Evolutionary conservation across 148 eudicot genomes (phyloP).

Genomic region (Limonium bicolor): DNA sequence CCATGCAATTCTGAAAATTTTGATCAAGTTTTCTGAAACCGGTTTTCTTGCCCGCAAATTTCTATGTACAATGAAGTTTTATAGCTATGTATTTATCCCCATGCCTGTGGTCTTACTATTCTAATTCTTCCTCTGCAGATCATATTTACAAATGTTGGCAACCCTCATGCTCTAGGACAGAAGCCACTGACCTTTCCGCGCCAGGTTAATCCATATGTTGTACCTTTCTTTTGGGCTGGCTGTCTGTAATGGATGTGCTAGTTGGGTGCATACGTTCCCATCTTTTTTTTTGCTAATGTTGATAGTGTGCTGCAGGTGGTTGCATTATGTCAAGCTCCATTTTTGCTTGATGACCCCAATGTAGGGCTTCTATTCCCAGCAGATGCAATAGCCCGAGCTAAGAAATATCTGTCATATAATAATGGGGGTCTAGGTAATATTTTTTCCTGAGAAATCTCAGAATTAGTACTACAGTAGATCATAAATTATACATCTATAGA

Average conservation of each 20-base stretch:
- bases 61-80: too few relatives aligned
- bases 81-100: too few relatives aligned
- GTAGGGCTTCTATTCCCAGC: slow-evolving; percentile 90
- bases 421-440: slow-evolving; percentile 98
- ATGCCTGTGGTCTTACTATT: slow-evolving; percentile 1
- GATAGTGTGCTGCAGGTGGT: slow-evolving; percentile 47
- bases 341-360: slow-evolving; percentile 94
- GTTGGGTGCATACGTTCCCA: too few relatives aligned
- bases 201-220: slow-evolving; percentile 42
- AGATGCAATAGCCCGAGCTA: slow-evolving; percentile 94
- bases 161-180: slow-evolving; percentile 98
- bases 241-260: too few relatives aligned
- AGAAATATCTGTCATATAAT: slow-evolving; percentile 68
- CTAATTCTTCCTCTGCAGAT: slow-evolving; percentile 29
- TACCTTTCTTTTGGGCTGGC: slow-evolving; percentile 1
- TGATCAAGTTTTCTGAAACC: too few relatives aligned
- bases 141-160: slow-evolving; percentile 95
- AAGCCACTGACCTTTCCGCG: slow-evolving; percentile 93
- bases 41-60: too few relatives aligned
- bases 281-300: background rate
- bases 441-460: too few relatives aligned
- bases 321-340: slow-evolving; percentile 99
- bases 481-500: too few relatives aligned
- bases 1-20: too few relatives aligned
- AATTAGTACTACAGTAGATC: too few relatives aligned